Conservation (phyloP, 768 basidiomycete genomes). For the Pleurotus ostreatus region DNA sequence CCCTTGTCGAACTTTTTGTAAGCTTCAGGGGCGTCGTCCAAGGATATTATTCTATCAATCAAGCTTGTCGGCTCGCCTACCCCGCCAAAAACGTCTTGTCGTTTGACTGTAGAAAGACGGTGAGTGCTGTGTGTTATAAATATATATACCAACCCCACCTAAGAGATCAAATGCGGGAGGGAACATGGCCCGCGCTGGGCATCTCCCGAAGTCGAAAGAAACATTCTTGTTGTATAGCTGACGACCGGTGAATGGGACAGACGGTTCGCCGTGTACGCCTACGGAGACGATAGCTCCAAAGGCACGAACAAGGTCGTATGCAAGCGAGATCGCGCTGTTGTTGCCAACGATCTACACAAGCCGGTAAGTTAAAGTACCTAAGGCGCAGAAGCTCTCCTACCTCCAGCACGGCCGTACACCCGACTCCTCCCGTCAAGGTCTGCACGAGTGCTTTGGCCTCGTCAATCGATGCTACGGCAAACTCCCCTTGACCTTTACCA, state of each 20-base stretch:
- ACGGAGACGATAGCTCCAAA: slow-evolving; percentile 77
- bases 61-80: slow-evolving; percentile 59
- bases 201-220: slow-evolving; percentile 77
- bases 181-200: slow-evolving; percentile 77
- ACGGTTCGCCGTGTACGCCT: slow-evolving; percentile 58
- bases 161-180: slow-evolving; percentile 67
- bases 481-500: slow-evolving; percentile 42
- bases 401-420: slow-evolving; percentile 67
- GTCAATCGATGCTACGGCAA: slow-evolving; percentile 47
- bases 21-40: slow-evolving; percentile 50
- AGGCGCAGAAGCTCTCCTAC: slow-evolving; percentile 26
- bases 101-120: slow-evolving; percentile 35
- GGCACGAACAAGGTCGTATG: slow-evolving; percentile 68
- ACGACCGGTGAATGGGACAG: slow-evolving; percentile 51
- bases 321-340: slow-evolving; percentile 54
- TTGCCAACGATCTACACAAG: slow-evolving; percentile 62
- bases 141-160: slow-evolving; percentile 22
- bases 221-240: slow-evolving; percentile 76
- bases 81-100: slow-evolving; percentile 73
- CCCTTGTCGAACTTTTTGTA: slow-evolving; percentile 73
- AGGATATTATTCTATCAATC: slow-evolving; percentile 62
- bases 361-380: neutral
- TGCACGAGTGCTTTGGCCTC: slow-evolving; percentile 45
- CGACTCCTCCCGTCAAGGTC: slow-evolving; percentile 52
- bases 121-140: neutral